phyloP scores from a whole-genome alignment of 2,329 filamentous ascomycete genomes.

The Aquanectria penicillioides region DNA sequence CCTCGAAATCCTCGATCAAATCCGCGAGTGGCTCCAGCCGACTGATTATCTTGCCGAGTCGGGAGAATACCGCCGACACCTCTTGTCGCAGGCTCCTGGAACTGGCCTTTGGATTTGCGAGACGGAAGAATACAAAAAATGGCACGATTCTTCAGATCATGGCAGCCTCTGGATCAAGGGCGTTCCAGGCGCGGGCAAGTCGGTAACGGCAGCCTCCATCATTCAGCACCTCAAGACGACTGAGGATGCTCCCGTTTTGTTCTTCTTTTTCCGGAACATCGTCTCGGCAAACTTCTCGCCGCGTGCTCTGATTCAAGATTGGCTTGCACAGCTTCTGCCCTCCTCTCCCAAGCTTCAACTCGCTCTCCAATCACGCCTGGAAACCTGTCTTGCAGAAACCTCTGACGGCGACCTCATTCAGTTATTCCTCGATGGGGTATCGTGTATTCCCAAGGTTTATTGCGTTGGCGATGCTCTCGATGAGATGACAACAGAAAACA shows the following conservation, averaged over 20 bases:
- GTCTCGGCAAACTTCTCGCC: slow-evolving; percentile 35
- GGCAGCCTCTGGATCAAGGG: slow-evolving; percentile 41
- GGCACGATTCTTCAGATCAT: slow-evolving; percentile 35
- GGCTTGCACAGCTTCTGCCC: slow-evolving; percentile 36
- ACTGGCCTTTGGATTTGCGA: slow-evolving; percentile 40
- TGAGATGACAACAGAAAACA: slow-evolving; percentile 35
- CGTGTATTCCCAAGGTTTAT: slow-evolving; percentile 31
- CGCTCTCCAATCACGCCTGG: slow-evolving; percentile 26
- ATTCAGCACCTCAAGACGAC: slow-evolving; percentile 33
- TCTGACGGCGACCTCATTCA: slow-evolving; percentile 35
- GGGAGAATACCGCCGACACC: slow-evolving; percentile 40
- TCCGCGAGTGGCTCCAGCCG: slow-evolving; percentile 42
- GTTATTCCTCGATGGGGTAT: slow-evolving; percentile 28
- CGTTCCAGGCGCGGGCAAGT: slow-evolving; percentile 42
- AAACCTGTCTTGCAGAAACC: slow-evolving; percentile 23
- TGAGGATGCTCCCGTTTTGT: slow-evolving; percentile 30
- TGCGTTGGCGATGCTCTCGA: slow-evolving; percentile 37
- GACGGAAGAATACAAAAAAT: slow-evolving; percentile 35
- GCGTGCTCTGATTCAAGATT: slow-evolving; percentile 35
- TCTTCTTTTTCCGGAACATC: slow-evolving; percentile 40
- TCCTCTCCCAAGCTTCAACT: slow-evolving; percentile 33
- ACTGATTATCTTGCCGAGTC: slow-evolving; percentile 42
- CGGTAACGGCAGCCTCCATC: slow-evolving; percentile 34
- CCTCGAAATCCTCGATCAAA: slow-evolving; percentile 21
- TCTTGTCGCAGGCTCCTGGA: slow-evolving; percentile 36